A percentile compares a stretch with the other conserved stretches of the same genome.
Evolutionary conservation across 768 basidiomycete genomes (phyloP).

Genomic region (Tylopilus subfusipes): DNA sequence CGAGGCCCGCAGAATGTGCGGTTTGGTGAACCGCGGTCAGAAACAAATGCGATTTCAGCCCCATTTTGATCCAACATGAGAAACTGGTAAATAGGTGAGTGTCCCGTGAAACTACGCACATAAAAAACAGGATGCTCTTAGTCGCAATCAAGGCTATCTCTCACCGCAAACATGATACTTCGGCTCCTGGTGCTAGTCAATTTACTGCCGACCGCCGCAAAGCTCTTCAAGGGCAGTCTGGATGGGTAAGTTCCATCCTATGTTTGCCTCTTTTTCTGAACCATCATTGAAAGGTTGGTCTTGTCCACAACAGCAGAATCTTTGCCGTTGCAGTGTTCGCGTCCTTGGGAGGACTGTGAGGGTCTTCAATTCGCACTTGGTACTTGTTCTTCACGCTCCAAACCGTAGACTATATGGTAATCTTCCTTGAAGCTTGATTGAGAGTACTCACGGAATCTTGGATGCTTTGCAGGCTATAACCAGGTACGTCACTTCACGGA

Average conservation of each 20-base stretch:
- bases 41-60: not conserved
- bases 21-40: too few species aligned
- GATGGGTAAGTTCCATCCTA: not conserved
- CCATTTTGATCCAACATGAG: not conserved
- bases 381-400: not conserved
- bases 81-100: not conserved
- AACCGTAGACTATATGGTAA: not conserved
- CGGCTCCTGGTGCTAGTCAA: slow-evolving; percentile 24
- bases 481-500: slow-evolving; percentile 39
- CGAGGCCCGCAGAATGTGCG: too few species aligned
- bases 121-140: not conserved
- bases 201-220: slow-evolving; percentile 23
- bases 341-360: not conserved
- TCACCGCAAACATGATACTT: slow-evolving; percentile 39
- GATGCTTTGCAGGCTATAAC: slow-evolving; percentile 38
- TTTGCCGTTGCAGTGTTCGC: not conserved
- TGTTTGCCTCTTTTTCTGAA: not conserved
- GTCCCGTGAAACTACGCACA: not conserved
- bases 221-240: not conserved
- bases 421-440: not conserved
- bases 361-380: not conserved
- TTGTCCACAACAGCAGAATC: not conserved
- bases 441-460: not conserved
- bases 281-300: not conserved
- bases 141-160: not conserved